Conservation (phyloP, 495 filamentous ascomycete genomes). For the Mytilinidion resinicola region DNA sequence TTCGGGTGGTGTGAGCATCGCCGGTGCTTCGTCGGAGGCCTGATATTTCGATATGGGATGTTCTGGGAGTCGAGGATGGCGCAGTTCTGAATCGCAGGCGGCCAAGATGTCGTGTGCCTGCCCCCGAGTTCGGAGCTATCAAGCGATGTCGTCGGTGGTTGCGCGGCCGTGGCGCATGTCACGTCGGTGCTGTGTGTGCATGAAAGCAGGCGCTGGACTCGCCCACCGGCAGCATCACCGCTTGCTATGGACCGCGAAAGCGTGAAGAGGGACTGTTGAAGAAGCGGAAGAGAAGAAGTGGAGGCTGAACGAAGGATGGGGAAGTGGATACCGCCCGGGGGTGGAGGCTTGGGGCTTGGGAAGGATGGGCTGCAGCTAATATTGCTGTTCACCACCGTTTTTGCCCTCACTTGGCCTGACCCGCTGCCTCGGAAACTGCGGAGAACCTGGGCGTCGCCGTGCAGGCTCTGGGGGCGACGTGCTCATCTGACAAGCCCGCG, state of each 20-base stretch:
- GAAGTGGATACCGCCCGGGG: not conserved
- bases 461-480: not conserved
- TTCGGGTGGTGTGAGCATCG: not conserved
- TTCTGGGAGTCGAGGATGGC: no score
- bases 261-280: no score
- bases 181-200: not conserved
- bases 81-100: not conserved
- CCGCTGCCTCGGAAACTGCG: conserved; percentile 2
- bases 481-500: not conserved
- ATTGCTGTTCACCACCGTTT: not conserved
- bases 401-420: not conserved
- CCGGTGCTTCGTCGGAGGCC: not conserved
- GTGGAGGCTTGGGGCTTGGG: not conserved
- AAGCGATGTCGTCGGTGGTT: not conserved
- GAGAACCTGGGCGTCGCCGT: conserved; percentile 6
- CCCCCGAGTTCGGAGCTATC: not conserved
- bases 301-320: not conserved
- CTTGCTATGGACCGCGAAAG: no score
- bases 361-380: not conserved
- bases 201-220: not conserved
- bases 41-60: not conserved
- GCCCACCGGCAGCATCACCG: not conserved
- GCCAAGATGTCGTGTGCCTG: not conserved
- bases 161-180: not conserved
- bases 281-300: not conserved